Evolutionary conservation across 345 rosid species (phyloP).

Genomic region (Corchorus capsularis): DNA sequence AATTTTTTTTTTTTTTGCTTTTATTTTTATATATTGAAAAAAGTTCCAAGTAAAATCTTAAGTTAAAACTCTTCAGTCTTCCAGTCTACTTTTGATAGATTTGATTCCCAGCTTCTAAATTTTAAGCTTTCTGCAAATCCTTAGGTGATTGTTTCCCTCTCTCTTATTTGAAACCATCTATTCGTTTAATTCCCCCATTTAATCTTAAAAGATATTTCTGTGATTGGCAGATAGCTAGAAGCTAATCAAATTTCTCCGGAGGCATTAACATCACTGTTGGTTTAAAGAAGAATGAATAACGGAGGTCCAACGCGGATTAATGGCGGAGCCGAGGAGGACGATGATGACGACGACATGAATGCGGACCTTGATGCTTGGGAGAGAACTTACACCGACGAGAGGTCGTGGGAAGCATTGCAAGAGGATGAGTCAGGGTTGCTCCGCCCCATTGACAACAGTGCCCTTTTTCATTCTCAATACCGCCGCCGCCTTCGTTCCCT

Average conservation of each 20-base stretch:
- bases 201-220: background rate
- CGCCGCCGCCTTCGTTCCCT: conserved; percentile 64
- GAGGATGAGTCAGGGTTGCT: conserved; percentile 89
- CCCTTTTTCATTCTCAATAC: conserved; percentile 55
- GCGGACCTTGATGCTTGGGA: conserved; percentile 79
- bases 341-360: conserved; percentile 53
- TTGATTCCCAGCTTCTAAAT: background rate
- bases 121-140: background rate
- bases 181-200: background rate
- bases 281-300: conserved; percentile 40
- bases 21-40: no score
- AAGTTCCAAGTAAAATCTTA: no score
- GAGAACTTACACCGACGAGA: conserved; percentile 70
- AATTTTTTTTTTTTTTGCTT: no score
- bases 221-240: background rate
- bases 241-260: background rate
- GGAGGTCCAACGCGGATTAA: conserved; percentile 41
- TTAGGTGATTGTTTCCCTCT: background rate
- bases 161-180: background rate
- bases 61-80: no score
- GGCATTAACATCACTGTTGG: conserved; percentile 1
- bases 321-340: conserved; percentile 60
- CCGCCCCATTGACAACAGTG: conserved; percentile 69
- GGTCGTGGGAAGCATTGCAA: conserved; percentile 89
- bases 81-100: background rate